Conservation (phyloP, 1,284 basidiomycete species). For the Papiliotrema terrestris region DNA sequence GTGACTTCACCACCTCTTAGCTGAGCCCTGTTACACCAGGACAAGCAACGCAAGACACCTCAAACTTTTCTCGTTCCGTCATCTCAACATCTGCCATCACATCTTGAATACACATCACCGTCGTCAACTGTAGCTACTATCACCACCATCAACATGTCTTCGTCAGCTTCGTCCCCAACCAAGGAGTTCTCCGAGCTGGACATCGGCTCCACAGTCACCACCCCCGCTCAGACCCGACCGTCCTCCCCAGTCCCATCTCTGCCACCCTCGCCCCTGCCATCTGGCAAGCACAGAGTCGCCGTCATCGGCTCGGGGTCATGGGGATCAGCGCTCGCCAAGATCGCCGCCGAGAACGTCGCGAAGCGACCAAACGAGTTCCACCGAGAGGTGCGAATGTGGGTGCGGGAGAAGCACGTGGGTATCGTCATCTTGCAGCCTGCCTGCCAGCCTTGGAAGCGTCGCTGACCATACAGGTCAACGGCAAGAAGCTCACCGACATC, state of each 20-base stretch:
- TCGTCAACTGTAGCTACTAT: neutral
- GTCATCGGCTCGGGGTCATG: constrained; percentile 56
- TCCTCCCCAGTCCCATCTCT: constrained; percentile 35
- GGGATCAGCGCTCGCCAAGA: constrained; percentile 58
- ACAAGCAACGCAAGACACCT: neutral
- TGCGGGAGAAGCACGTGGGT: constrained; percentile 50
- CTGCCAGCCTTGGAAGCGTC: neutral
- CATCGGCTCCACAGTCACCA: constrained; percentile 41
- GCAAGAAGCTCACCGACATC: constrained; percentile 55
- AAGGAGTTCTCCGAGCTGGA: constrained; percentile 31
- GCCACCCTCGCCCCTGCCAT: constrained; percentile 39
- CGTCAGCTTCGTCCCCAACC: constrained; percentile 28
- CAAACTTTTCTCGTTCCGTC: neutral
- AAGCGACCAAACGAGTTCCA: constrained; percentile 50
- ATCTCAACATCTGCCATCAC: neutral
- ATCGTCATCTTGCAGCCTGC: neutral
- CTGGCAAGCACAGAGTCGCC: constrained; percentile 55
- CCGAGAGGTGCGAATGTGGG: constrained; percentile 55
- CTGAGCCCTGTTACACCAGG: too few species aligned
- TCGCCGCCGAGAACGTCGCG: constrained; percentile 54
- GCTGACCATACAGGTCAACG: constrained; percentile 49
- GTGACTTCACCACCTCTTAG: neutral
- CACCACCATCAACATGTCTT: constrained; percentile 15
- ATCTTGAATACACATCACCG: neutral
- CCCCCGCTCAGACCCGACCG: constrained; percentile 38